phyloP scores from a whole-genome alignment of 257 asterid species.

The Handroanthus guayacan region DNA sequence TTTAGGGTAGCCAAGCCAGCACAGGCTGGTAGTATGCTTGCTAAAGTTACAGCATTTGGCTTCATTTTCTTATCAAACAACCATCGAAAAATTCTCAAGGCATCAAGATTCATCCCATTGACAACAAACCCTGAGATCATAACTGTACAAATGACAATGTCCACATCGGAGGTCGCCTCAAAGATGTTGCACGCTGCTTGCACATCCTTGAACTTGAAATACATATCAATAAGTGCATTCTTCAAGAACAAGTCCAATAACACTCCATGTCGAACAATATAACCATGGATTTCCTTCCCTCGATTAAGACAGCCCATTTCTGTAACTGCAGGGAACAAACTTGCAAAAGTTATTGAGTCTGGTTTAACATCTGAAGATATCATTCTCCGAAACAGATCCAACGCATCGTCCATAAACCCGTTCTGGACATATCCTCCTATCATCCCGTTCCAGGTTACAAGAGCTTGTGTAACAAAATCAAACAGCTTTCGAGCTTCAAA shows the following conservation, averaged over 20 bases:
- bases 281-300: constrained; percentile 81
- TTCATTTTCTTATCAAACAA: constrained; percentile 57
- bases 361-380: constrained; percentile 57
- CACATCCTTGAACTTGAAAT: constrained; percentile 78
- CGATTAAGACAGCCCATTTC: constrained; percentile 46
- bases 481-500: constrained; percentile 67
- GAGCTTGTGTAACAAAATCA: constrained; percentile 49
- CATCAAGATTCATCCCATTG: constrained; percentile 73
- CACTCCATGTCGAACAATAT: constrained; percentile 62
- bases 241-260: constrained; percentile 70
- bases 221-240: constrained; percentile 84
- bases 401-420: constrained; percentile 63
- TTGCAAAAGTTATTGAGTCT: constrained; percentile 78
- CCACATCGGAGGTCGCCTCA: constrained; percentile 54
- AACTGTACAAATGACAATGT: constrained; percentile 76
- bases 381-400: constrained; percentile 62
- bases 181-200: constrained; percentile 64
- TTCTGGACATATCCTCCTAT: constrained; percentile 86
- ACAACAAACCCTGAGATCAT: constrained; percentile 86
- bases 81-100: constrained; percentile 63
- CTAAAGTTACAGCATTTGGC: constrained; percentile 88
- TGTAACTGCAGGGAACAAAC: constrained; percentile 75
- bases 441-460: constrained; percentile 81
- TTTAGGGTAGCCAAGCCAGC: constrained; percentile 65
- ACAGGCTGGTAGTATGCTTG: constrained; percentile 89